phyloP scores from a whole-genome alignment of 176 grass and related monocot genomes.

The Areca catechu region DNA sequence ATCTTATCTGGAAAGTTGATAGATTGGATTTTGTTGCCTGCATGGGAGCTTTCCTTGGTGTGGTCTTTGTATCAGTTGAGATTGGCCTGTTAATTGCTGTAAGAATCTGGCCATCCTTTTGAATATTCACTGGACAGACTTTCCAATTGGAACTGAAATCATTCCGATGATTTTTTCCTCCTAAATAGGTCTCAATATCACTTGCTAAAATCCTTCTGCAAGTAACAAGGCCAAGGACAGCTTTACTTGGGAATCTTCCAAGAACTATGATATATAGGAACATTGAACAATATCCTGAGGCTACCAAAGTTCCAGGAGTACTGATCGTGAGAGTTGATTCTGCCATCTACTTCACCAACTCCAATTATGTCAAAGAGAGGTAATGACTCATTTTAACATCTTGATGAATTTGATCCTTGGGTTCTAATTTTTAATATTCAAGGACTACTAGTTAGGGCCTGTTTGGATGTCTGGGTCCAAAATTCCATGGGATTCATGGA shows the following conservation, averaged over 20 bases:
- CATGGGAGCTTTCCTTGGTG: slow-evolving; percentile 77
- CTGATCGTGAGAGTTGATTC: slow-evolving; percentile 85
- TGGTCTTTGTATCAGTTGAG: slow-evolving; percentile 76
- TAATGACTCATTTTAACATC: slow-evolving; percentile 12
- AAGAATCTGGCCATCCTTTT: slow-evolving; percentile 3
- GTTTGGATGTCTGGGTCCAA: no score
- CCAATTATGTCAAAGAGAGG: slow-evolving; percentile 94
- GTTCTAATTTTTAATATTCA: no score
- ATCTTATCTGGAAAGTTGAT: slow-evolving; percentile 91
- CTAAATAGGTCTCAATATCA: slow-evolving; percentile 54
- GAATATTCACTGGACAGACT: no score
- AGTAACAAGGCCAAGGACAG: slow-evolving; percentile 83
- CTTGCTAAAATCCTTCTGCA: slow-evolving; percentile 90
- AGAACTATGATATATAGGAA: slow-evolving; percentile 75
- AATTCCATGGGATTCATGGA: no score
- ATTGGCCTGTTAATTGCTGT: slow-evolving; percentile 84
- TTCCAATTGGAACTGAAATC: no score
- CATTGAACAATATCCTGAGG: slow-evolving; percentile 63
- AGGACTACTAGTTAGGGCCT: no score
- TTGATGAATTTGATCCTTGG: no score
- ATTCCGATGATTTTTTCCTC: no score
- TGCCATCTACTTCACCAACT: slow-evolving; percentile 88
- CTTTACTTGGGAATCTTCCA: slow-evolving; percentile 77
- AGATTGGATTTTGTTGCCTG: slow-evolving; percentile 78
- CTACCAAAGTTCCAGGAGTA: slow-evolving; percentile 50